Evolutionary conservation across 225 moss, liverwort and hornwort species (phyloP), one percentile per base, ranked within the genome.

Genomic region (Marchantia polymorpha): DNA sequence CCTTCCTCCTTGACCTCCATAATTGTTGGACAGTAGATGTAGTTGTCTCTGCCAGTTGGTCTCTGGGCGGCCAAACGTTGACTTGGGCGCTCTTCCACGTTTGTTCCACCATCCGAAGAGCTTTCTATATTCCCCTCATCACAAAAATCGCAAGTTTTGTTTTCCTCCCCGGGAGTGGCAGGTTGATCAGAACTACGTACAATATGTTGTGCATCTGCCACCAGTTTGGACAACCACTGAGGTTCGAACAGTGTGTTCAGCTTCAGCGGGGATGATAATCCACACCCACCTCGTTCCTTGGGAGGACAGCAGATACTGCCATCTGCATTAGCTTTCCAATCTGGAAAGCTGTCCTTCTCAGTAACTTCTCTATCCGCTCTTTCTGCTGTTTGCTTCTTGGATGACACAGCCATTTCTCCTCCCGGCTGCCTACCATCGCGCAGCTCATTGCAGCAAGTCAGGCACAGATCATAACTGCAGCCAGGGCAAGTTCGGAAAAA

Each of bases 261-360:
- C 73, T 52, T 73, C 50, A 96, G 82, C 0, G 53, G 49, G 77
- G 25, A 59, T 52, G 75, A 71, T 73, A 67, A 73, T 66, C 94
- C 96, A 79, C 94, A 94, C 22, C 94, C 94, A 81, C 94, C 94
- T 69, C 94, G 82, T 26, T 83, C 87, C 56, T 59, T 78, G 12
- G 92, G 96, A 39, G 94, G 91, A 80, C 96, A 96, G 46, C 75
- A 80, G 54, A 93, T 91, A 50, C 91, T 90, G 27, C 93, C 91
- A 82, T 94, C 89, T 26, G 79, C 74, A 27, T 88, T 90, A 52
- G 83, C 84, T 73, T 69, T 69, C 96, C 94, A 94, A 20, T 82
- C 84, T 20, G 87, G 82, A 16, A 84, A 75, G 53, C 19, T 30
- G 63, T 77, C 77, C 10, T 79, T 23, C 53, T 64, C 78, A 50